Percentiles rank a stretch among this genome's conserved stretches.
Evolutionary conservation across 495 filamentous ascomycete genomes (phyloP).

Genomic region (Rhizodiscina lignyota): DNA sequence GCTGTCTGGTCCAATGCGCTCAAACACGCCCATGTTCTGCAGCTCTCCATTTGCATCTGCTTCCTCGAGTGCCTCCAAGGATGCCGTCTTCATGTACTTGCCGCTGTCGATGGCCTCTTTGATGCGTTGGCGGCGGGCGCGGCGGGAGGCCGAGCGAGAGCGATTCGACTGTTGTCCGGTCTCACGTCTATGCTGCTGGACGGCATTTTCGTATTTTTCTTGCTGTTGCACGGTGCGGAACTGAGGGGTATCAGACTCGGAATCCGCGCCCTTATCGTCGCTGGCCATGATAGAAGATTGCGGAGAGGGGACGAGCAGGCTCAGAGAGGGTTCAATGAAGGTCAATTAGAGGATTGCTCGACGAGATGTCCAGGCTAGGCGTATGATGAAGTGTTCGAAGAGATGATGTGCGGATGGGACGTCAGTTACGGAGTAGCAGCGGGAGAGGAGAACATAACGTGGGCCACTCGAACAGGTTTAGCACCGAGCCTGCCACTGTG

Average conservation of each 20-base stretch:
- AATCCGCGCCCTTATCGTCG: not conserved
- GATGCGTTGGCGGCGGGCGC: slow-evolving; percentile 23
- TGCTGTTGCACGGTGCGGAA: slow-evolving; percentile 22
- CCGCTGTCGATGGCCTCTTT: slow-evolving; percentile 16
- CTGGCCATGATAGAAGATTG: not conserved
- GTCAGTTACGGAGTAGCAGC: too few relatives aligned
- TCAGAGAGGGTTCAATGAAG: slow-evolving; percentile 4
- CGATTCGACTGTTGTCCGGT: slow-evolving; percentile 16
- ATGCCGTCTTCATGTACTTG: slow-evolving; percentile 26
- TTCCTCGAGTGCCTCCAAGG: slow-evolving; percentile 25
- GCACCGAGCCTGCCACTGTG: too few relatives aligned
- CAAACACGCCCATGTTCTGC: slow-evolving; percentile 29
- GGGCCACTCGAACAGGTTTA: too few relatives aligned
- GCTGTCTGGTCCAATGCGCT: slow-evolving; percentile 28
- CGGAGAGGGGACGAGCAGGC: not conserved
- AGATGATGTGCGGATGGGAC: too few relatives aligned
- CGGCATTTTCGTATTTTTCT: slow-evolving; percentile 15
- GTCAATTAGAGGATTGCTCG: too few relatives aligned
- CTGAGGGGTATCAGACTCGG: slow-evolving; percentile 2
- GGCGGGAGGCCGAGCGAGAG: slow-evolving; percentile 20
- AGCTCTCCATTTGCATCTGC: slow-evolving; percentile 24
- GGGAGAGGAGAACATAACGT: too few relatives aligned
- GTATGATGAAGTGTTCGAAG: too few relatives aligned
- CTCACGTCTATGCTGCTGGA: slow-evolving; percentile 16
- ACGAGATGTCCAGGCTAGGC: too few relatives aligned